Evolutionary conservation across 73 alveolate species (phyloP).

Genomic region (Symbiodinium natans): DNA sequence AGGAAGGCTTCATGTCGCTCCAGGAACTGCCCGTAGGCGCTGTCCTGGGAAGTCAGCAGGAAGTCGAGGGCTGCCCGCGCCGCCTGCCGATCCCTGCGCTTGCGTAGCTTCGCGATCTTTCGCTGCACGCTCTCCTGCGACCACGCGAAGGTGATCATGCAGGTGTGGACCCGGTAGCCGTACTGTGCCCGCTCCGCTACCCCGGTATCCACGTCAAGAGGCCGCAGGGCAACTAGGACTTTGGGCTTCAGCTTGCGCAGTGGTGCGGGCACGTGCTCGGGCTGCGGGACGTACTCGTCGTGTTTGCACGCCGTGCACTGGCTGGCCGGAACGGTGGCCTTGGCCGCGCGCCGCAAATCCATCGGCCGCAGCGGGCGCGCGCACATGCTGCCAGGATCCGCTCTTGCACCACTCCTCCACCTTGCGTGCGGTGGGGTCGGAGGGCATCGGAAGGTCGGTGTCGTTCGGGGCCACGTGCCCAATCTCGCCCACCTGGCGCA

Average conservation of each 20-base stretch:
- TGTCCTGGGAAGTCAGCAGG: not conserved
- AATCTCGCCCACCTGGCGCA: not conserved
- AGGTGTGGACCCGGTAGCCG: constrained; percentile 56
- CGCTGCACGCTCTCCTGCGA: not conserved
- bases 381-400: constrained; percentile 46
- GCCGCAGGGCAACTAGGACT: constrained; percentile 41
- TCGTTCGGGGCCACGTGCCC: constrained; percentile 27
- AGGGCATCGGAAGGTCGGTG: not conserved
- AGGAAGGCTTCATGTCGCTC: constrained; percentile 20
- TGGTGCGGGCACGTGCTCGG: not conserved
- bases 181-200: not conserved
- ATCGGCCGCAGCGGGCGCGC: not conserved
- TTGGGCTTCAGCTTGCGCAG: not conserved
- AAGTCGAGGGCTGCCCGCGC: constrained; percentile 11
- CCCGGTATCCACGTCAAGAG: constrained; percentile 1
- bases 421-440: not conserved
- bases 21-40: not conserved
- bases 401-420: constrained; percentile 55
- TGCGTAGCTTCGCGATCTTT: not conserved
- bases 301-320: constrained; percentile 27
- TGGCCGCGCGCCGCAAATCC: not conserved
- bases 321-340: not conserved
- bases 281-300: constrained; percentile 46
- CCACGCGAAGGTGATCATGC: constrained; percentile 45
- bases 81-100: not conserved